A percentile compares a stretch with the other conserved stretches of the same genome.
phyloP scores from a whole-genome alignment of 1,139 yeast genomes.

The Suhomyces maxii region DNA sequence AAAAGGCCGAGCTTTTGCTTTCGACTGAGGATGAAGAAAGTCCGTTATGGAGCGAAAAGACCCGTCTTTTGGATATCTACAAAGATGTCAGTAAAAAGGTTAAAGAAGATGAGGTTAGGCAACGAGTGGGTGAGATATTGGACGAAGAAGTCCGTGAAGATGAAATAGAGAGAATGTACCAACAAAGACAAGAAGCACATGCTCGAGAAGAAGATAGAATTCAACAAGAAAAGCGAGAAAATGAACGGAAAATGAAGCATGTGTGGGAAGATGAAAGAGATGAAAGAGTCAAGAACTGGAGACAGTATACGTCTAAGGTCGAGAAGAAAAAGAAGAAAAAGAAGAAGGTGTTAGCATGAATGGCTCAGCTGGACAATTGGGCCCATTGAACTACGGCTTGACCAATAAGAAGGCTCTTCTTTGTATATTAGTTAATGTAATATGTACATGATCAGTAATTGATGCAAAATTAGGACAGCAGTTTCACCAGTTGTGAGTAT shows the following conservation, averaged over 20 bases:
- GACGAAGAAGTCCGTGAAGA: conserved; percentile 35
- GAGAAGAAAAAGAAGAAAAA: conserved; percentile 45
- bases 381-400: background rate
- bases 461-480: too few species aligned
- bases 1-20: conserved; percentile 36
- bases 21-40: conserved; percentile 7
- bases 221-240: conserved; percentile 38
- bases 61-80: conserved; percentile 35
- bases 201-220: conserved; percentile 25
- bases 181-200: conserved; percentile 29
- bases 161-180: conserved; percentile 34
- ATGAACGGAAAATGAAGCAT: conserved; percentile 41
- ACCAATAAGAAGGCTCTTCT: too few species aligned
- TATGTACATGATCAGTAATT: too few species aligned
- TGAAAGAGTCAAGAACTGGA: conserved; percentile 60
- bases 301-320: conserved; percentile 47
- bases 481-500: too few species aligned
- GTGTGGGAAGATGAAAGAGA: conserved; percentile 69
- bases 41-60: conserved; percentile 30
- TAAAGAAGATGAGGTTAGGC: conserved; percentile 27
- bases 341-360: conserved; percentile 42
- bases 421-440: too few species aligned
- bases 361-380: background rate
- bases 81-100: conserved; percentile 36
- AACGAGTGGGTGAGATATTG: conserved; percentile 35